A percentile compares a stretch with the other conserved stretches of the same genome.
These are phyloP conservation scores for Thymus quinquecostatus DNA, from an alignment of 257 asterid species.

Conservation along the genomic window DNA sequence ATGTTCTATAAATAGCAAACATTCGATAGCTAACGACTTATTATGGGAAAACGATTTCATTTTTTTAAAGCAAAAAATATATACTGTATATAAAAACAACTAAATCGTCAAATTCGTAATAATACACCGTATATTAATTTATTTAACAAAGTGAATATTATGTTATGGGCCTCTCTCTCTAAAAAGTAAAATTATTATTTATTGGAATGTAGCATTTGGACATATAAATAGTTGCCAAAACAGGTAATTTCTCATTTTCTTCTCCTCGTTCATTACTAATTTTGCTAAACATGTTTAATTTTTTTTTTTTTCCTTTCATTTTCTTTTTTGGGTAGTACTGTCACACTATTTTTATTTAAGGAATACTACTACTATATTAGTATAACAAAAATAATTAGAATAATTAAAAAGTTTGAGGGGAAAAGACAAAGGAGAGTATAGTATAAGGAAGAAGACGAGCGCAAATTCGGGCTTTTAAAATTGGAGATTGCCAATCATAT, in stretches of 20 bases:
- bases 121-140: neutral
- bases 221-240: too few relatives aligned
- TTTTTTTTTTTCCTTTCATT: too few relatives aligned
- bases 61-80: neutral
- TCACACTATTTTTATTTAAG: neutral
- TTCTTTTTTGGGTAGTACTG: too few relatives aligned
- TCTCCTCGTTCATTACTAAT: neutral
- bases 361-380: too few relatives aligned
- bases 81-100: too few relatives aligned
- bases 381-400: too few relatives aligned
- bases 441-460: slow-evolving; percentile 33
- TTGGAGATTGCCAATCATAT: slow-evolving; percentile 28
- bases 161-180: neutral
- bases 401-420: neutral
- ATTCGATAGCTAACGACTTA: slow-evolving; percentile 1
- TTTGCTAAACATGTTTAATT: too few relatives aligned
- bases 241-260: too few relatives aligned
- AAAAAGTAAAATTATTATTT: neutral
- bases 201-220: too few relatives aligned
- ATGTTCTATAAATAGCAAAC: slow-evolving; percentile 3
- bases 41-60: too few relatives aligned
- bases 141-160: neutral
- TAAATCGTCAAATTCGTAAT: too few relatives aligned
- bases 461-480: slow-evolving; percentile 36
- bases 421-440: slow-evolving; percentile 22